Base-by-base conservation (phyloP, 2,329 filamentous ascomycete species). In the Spiromastix sp. region DNA sequence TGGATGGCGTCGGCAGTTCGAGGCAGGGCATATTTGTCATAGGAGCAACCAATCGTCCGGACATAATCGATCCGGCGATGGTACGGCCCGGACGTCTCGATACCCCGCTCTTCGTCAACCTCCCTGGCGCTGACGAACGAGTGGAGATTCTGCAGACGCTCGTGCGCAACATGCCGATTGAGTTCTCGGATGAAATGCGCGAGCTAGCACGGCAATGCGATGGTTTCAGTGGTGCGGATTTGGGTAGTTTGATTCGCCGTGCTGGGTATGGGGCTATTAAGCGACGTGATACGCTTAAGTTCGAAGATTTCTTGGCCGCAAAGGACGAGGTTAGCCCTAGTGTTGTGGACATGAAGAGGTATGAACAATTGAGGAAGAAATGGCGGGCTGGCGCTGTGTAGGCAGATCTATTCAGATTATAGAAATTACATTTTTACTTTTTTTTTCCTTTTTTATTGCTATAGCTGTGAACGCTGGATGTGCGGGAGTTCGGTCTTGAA, bases 51-150 rank as follows among this genome's bases (percentile, higher is more conserved):
- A 98, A 98, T 57, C 70, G 91, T 0, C 89, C 89, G 0, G 89
- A 96, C 53, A 93, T 94, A 64, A 96, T 98, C 47, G 91, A 98
- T 55, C 79, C 85, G 2, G 91, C 91, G 1, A 93, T 98, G 77
- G 72, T 96, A 8, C 80, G 91, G 1, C 89, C 91, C 0, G 91
- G 91, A 1, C 79, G 91, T 17, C 70, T 98, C 1, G 89, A 87
- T 44, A 89, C 81, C 0, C 74, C 81, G n/a, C 71, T 96, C 17
- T 95, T 89, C 48, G 81, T 98, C 25, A 87, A 91, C 49, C 64
- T 96, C 0, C 91, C 91, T 0, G 79, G 77, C 17, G 67, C 79
- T 0, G 70, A 78, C 5, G 86, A 94, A 54, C 73, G 91, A 10
- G 82, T 83, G 0, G 85, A 93, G 38, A 98, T 98, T 42, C 67